Evolutionary conservation across 2,329 filamentous ascomycete species (phyloP).

Genomic region (Xylaria sp.): DNA sequence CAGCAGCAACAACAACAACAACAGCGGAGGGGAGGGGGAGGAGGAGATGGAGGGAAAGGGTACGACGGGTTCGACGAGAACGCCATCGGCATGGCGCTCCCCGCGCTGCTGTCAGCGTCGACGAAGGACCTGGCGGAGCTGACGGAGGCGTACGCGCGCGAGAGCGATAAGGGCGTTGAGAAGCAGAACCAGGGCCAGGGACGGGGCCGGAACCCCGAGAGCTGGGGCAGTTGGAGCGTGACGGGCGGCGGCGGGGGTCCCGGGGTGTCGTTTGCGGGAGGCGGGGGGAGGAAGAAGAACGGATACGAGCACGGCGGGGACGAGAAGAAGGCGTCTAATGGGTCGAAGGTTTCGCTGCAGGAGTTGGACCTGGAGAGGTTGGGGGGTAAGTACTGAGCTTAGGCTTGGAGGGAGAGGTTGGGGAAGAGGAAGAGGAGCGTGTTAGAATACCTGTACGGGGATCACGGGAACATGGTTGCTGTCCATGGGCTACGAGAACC

Average conservation of each 20-base stretch:
- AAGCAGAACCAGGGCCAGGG: background rate
- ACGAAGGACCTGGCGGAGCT: constrained; percentile 36
- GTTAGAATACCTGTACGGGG: background rate
- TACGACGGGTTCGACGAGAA: background rate
- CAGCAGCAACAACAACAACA: no score
- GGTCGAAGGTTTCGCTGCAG: constrained; percentile 18
- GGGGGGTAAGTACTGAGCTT: constrained; percentile 30
- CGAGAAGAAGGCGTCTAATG: constrained; percentile 11
- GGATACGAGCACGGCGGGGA: constrained; percentile 10
- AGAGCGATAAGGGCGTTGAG: constrained; percentile 9
- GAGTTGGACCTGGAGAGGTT: constrained; percentile 33
- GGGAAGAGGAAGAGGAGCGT: background rate
- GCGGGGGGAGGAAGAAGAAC: constrained; percentile 15
- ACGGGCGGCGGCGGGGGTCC: constrained; percentile 29
- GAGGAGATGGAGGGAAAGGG: no score
- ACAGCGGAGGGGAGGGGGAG: background rate
- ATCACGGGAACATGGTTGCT: background rate
- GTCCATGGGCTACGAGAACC: background rate
- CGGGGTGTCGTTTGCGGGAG: constrained; percentile 13
- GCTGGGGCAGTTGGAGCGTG: constrained; percentile 41
- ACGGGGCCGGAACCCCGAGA: constrained; percentile 22
- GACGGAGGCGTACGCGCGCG: constrained; percentile 37
- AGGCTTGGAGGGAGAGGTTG: background rate
- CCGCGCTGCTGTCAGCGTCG: constrained; percentile 23
- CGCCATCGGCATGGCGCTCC: background rate